These are phyloP conservation scores for Pseudogymnoascus verrucosus DNA, from an alignment of 2,329 filamentous ascomycete genomes.

Conservation along the genomic window DNA sequence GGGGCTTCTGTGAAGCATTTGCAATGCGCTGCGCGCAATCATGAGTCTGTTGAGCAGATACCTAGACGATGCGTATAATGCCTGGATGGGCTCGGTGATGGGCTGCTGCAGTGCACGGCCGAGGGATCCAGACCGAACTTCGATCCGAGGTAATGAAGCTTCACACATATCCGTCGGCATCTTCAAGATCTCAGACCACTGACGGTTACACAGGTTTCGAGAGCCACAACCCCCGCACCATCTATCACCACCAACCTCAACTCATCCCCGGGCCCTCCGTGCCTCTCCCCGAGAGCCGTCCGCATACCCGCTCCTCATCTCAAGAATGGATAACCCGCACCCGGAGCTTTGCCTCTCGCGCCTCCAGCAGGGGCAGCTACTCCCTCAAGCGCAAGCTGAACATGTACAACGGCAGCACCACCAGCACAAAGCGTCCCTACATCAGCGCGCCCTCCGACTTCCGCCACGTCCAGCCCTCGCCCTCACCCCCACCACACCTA, in stretches of 20 bases:
- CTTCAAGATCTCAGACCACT: background rate
- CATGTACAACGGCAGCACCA: constrained; percentile 36
- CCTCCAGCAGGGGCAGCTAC: constrained; percentile 36
- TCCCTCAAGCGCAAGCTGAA: constrained; percentile 35
- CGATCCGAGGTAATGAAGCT: constrained; percentile 21
- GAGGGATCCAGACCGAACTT: constrained; percentile 14
- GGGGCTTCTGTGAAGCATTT: background rate
- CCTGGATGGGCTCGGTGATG: constrained; percentile 22
- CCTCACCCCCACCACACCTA: constrained; percentile 10
- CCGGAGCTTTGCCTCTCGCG: constrained; percentile 33
- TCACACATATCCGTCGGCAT: background rate
- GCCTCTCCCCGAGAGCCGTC: constrained; percentile 22
- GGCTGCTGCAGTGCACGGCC: constrained; percentile 22
- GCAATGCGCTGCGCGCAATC: constrained; percentile 2
- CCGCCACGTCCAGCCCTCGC: constrained; percentile 41
- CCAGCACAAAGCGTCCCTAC: constrained; percentile 33
- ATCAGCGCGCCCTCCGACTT: constrained; percentile 55
- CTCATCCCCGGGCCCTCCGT: constrained; percentile 29
- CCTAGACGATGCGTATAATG: constrained; percentile 25
- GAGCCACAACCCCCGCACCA: constrained; percentile 27
- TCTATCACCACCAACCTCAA: constrained; percentile 34
- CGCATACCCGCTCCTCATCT: constrained; percentile 22
- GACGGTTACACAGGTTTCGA: constrained; percentile 22
- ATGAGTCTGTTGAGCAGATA: constrained; percentile 27
- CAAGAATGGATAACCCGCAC: constrained; percentile 28